Conservation (phyloP, 306 rosid species). For the Castanopsis chinensis region DNA sequence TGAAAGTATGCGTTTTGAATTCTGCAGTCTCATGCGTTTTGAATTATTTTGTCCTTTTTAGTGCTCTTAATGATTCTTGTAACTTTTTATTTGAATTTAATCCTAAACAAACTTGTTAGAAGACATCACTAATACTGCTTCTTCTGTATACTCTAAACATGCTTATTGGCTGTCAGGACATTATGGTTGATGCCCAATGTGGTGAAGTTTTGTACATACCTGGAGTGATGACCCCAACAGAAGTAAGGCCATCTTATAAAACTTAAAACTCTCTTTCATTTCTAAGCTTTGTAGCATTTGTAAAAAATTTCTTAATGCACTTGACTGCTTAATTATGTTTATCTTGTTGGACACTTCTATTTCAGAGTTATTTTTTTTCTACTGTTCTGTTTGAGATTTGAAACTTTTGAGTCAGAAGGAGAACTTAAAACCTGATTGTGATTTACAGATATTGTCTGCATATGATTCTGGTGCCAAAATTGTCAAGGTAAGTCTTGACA, state of each 20-base stretch:
- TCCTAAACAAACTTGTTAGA: not conserved
- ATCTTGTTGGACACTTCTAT: not conserved
- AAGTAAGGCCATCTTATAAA: slow-evolving; percentile 51
- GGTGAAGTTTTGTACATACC: slow-evolving; percentile 74
- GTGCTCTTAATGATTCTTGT: not conserved
- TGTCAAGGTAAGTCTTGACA: slow-evolving; percentile 57
- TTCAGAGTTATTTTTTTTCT: not conserved
- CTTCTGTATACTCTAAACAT: not conserved
- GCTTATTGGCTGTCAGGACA: slow-evolving; percentile 47
- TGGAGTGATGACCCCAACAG: slow-evolving; percentile 94
- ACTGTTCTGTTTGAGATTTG: slow-evolving; percentile 15
- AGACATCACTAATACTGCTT: slow-evolving; percentile 1
- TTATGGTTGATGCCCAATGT: slow-evolving; percentile 42
- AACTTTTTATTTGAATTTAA: not conserved
- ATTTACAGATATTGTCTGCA: slow-evolving; percentile 70
- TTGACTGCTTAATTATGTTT: slow-evolving; percentile 10
- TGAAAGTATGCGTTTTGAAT: slow-evolving; percentile 47
- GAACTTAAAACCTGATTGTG: slow-evolving; percentile 3
- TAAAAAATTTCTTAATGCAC: not conserved
- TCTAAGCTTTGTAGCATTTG: slow-evolving; percentile 9
- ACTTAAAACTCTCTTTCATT: not conserved
- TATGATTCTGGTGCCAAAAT: slow-evolving; percentile 70
- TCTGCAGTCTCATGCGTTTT: not conserved
- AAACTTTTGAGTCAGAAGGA: not conserved
- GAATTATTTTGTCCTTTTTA: not conserved